These are phyloP conservation scores for Letharia columbiana DNA, from an alignment of 495 filamentous ascomycete genomes.

Conservation along the genomic window DNA sequence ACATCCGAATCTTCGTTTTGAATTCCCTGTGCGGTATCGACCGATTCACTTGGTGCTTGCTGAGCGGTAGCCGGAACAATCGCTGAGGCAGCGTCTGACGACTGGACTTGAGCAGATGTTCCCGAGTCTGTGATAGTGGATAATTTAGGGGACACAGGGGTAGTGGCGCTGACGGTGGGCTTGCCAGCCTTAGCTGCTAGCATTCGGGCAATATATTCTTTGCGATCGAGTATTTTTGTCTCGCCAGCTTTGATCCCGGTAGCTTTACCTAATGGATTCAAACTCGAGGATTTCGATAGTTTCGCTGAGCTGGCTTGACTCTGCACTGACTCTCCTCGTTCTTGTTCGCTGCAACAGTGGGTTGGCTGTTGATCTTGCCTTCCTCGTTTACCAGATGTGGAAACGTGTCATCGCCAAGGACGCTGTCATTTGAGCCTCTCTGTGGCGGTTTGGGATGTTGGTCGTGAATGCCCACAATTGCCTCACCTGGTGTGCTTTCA, in stretches of 20 bases:
- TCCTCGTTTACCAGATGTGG: not conserved
- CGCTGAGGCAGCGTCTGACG: not conserved
- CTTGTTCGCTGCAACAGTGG: not conserved
- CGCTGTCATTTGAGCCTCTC: not conserved
- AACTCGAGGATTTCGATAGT: not conserved
- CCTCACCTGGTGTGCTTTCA: not conserved
- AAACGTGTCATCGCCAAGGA: not conserved
- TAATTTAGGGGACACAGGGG: not conserved
- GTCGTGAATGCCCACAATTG: not conserved
- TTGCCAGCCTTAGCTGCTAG: slow-evolving; percentile 50
- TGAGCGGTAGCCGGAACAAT: not conserved
- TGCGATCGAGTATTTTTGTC: slow-evolving; percentile 55
- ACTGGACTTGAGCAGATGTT: not conserved
- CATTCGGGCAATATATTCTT: slow-evolving; percentile 67
- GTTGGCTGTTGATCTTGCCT: not conserved
- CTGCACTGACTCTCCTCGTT: not conserved
- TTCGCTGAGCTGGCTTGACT: not conserved
- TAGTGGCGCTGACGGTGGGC: slow-evolving; percentile 26
- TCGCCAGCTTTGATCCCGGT: slow-evolving; percentile 19
- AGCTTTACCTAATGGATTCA: slow-evolving; percentile 1
- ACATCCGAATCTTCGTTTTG: slow-evolving; percentile 23
- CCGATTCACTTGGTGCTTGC: slow-evolving; percentile 7
- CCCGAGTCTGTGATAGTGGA: slow-evolving; percentile 13
- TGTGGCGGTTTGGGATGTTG: not conserved
- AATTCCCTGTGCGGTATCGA: not conserved